Base-by-base conservation (phyloP, 2,329 filamentous ascomycete species). In the Rutstroemia sp. region DNA sequence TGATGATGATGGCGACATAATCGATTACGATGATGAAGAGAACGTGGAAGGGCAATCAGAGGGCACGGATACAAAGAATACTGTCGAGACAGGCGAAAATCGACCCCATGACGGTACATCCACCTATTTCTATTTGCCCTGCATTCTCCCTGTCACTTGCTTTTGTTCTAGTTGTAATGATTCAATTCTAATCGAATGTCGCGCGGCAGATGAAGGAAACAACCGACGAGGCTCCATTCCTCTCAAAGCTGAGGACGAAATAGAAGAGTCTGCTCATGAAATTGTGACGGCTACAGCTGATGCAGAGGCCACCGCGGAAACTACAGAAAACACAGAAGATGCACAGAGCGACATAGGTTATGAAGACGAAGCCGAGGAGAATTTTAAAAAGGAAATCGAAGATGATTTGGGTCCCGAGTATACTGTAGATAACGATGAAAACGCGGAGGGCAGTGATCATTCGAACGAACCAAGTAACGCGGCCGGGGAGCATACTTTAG, bases 1-100 rank as follows among this genome's bases (percentile, higher is more conserved):
- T 14, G 9, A 42, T n/a, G 65, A 69, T 48, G 68, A 72, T n/a
- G 72, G 71, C 12, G 74, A 77, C 60, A 57, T 74, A n/a, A 71
- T 76, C 62, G 76, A 77, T 58, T 80, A 78, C 63, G 76, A 76
- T 23, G 77, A 80, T 56, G 73, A 44, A 42, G 52, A 70, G n/a
- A 73, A 76, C 47, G 19, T 42, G 16, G 56, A 61, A 12, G 54
- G 42, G 19, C 57, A 48, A 21, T 30, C 42, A 12, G 57, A 60
- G 7, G 14, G 42, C 47, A 49, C n/a, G 53, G 39, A n/a, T 19
- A 47, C 55, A 21, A 44, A 50, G 41, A 25, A 25, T 25, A 27
- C 47, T 23, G n/a, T 23, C 16, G 16, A 49, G 44, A 51, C 54
- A 54, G 52, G 61, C 50, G 48, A 59, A 7, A 54, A 58, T 41